Conservation (phyloP, 768 basidiomycete species). For the Tephrocybe sp. region DNA sequence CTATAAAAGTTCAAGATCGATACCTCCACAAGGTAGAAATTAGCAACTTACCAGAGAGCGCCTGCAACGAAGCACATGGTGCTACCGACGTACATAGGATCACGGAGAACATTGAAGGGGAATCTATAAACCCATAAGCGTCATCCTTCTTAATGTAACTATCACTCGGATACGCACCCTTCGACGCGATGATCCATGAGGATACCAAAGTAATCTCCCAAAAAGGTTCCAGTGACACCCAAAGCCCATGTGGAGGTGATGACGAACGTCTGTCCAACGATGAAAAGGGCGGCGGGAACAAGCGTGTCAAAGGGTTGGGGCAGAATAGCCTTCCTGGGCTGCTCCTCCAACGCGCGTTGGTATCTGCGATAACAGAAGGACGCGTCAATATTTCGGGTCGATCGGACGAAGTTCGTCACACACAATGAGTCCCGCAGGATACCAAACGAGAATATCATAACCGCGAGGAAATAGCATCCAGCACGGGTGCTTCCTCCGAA, state of each 20-base stretch:
- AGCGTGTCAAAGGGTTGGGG: constrained; percentile 62
- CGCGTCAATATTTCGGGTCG: background rate
- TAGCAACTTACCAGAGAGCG: constrained; percentile 74
- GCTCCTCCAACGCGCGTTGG: constrained; percentile 69
- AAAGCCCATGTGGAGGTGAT: constrained; percentile 86
- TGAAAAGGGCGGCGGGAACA: constrained; percentile 61
- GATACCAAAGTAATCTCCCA: constrained; percentile 85
- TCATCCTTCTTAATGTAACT: background rate
- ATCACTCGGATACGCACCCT: constrained; percentile 38
- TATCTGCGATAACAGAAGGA: constrained; percentile 47
- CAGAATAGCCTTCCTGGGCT: constrained; percentile 69
- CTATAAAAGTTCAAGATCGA: constrained; percentile 32
- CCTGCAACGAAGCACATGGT: constrained; percentile 87
- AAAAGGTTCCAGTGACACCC: constrained; percentile 92
- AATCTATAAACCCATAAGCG: constrained; percentile 44
- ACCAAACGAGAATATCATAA: constrained; percentile 83
- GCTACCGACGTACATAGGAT: constrained; percentile 98
- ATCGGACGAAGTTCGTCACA: constrained; percentile 27
- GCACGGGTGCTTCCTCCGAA: constrained; percentile 71
- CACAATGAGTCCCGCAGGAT: constrained; percentile 85
- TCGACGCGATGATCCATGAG: constrained; percentile 89
- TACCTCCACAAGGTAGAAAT: background rate
- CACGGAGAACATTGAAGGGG: constrained; percentile 89
- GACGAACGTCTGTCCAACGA: constrained; percentile 81
- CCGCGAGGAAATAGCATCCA: constrained; percentile 87